Evolutionary conservation across 495 filamentous ascomycete species (phyloP), one percentile per base, ranked within the genome.

Genomic region (Talaromyces wortmannii): DNA sequence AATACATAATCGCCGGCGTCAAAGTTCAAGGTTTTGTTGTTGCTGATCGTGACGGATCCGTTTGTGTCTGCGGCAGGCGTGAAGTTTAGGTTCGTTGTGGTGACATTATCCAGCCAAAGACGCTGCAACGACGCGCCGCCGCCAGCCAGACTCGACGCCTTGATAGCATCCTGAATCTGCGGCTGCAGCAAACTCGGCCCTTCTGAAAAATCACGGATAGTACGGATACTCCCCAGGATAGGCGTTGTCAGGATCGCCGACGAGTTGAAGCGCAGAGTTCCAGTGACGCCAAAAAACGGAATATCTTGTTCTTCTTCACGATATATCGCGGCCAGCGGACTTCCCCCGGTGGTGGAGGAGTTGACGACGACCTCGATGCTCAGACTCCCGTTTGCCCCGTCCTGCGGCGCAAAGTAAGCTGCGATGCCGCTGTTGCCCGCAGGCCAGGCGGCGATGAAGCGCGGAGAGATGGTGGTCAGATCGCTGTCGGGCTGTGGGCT

Each of bases 391-490:
- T 83, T 80, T 29, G 68, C 57, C 23, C 78, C 78, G 58, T 76
- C 80, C 33, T 72, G 58, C 3, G 83, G 77, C 18, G 66, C 66
- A 53, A 85, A 85, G 61, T 73, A 84, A 3, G 75, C 61, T 6
- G 72, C 72, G 31, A 76, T 69, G 31, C 83, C 83, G 53, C 82
- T 85, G 61, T 87, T 80, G 10, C 83, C 83, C 8, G 83, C 80
- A 7, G 83, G 82, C 83, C 83, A 87, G 10, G 83, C 83, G 44
- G 86, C 63, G 11, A 86, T 67, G 48, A 85, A 61, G 49, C 82
- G 71, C 16, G 82, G 81, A 1, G 72, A 63, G 53, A 83, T 83
- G 43, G 78, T 58, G 5, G 67, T 73, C 0, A 85, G 71, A 51
- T 84, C 71, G 62, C 75, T 83, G 36, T 75, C 66, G n/a, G 69